Base-by-base conservation (phyloP, 345 rosid species). In the Eutrema yunnanense region DNA sequence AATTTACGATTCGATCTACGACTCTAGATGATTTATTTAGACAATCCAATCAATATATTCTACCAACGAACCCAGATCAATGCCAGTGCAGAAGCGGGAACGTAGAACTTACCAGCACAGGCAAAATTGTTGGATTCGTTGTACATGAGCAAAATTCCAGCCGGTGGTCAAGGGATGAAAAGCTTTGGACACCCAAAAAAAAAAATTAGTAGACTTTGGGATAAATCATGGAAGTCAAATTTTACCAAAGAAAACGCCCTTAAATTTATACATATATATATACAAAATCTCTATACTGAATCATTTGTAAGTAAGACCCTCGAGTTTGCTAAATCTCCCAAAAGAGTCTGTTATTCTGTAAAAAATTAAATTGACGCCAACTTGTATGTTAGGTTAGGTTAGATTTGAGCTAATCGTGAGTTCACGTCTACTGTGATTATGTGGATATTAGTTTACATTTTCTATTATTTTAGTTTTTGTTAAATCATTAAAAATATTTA, bases 201-300 rank as follows among this genome's bases (percentile, higher is more conserved):
- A 22, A 2, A 34, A 34, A 34, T 66, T 67, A 57, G 50, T 22
- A 58, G 54, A 58, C 73, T 74, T 58, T 49, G 62, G 47, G 46
- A 41, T 66, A 58, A 58, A 74, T 59, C 63, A 74, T 40, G 6
- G 13, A 27, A 67, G 47, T n/a, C 62, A 67, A 33, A 51, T 48
- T 37, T 37, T 29, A 73, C 19, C 61, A 12, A 67, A 11, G n/a
- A 61, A 22, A n/a, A 67, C 22, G 13, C 44, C 66, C 59, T 22
- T 14, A 12, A 48, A 5, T 55, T 53, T 55, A 8, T 33, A 62
- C 61, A 13, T 62, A 33, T 51, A 6, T 0, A 22, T 22, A 22
- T 10, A 58, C 3, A 49, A 33, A 22, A 22, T 50, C 4, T 27
- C 19, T 36, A 13, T 16, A 50, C 30, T 41, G 3, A 61, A 34